Base-by-base conservation (phyloP, 129 eudicot species). In the Centrapalus pauciflorus region DNA sequence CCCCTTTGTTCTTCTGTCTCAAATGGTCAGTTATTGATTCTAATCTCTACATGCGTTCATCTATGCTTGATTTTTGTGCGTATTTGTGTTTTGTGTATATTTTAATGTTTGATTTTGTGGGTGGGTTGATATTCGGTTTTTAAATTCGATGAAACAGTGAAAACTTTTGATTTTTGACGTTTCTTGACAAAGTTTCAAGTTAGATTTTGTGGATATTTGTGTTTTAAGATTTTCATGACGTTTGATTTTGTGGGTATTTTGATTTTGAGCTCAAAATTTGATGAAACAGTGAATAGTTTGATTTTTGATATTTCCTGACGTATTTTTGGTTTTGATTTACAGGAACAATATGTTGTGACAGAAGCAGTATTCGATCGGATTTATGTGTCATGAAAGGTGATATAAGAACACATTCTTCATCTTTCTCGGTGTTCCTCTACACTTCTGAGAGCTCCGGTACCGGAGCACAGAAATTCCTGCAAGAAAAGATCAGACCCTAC, bases 291-390 rank as follows among this genome's bases (percentile, higher is more conserved):
- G 65, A 26, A 29, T 17, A 17, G 40, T 29, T 45, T 10, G 59
- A 51, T 51, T 67, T 52, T 37, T 67, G 14, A 67, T 24, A 5
- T 20, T n/a, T 4, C 19, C 2, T 55, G n/a, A n/a, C n/a, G n/a
- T n/a, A 12, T 27, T 17, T 57, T 29, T 21, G 26, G 48, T 35
- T 29, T 12, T 35, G 8, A 50, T 75, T 40, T 85, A 58, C 86
- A 93, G 99, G 96, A 48, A 88, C 95, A 5, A 80, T 93, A 32
- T 93, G 99, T 74, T 93, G 99, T 45, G 99, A 93, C 35, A 84
- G 99, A 75, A 86, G 75, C 24, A 86, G 92, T 55, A 45, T 75
- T 37, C 78, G 99, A 2, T 75, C 99, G 0, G 99, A 93, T 61
- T 45, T 86, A 27, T 93, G 99, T 62, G 55, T 82, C 34, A 82